Percentiles rank a stretch among this genome's conserved stretches.
phyloP scores from a whole-genome alignment of 208 protist genomes.

The Porcisia deanei region DNA sequence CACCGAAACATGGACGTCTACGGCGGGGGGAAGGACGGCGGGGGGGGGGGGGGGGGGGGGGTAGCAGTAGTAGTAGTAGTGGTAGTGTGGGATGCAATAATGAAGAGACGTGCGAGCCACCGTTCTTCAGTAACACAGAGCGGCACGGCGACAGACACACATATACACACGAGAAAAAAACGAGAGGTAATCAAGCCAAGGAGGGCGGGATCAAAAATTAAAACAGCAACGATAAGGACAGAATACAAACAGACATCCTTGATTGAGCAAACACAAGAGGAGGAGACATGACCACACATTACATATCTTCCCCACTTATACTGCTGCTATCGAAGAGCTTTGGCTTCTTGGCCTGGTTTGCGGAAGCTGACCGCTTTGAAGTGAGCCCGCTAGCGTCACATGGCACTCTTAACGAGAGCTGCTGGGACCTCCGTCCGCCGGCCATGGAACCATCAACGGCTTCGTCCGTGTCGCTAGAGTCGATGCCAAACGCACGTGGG shows the following conservation, averaged over 20 bases:
- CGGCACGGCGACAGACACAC: too few relatives aligned
- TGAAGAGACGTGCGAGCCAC: too few relatives aligned
- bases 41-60: too few relatives aligned
- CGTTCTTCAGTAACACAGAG: too few relatives aligned
- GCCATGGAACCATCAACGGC: too few relatives aligned
- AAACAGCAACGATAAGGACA: neutral
- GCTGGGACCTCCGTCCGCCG: neutral
- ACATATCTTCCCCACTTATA: slow-evolving; percentile 14
- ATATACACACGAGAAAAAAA: too few relatives aligned
- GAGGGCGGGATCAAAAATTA: too few relatives aligned
- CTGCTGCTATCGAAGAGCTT: slow-evolving; percentile 40
- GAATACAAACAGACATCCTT: neutral
- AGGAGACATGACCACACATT: neutral
- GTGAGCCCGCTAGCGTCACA: neutral
- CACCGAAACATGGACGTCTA: too few relatives aligned
- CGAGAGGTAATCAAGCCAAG: too few relatives aligned
- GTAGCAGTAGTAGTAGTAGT: too few relatives aligned
- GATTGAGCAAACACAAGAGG: neutral
- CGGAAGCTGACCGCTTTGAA: neutral
- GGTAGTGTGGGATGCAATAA: too few relatives aligned
- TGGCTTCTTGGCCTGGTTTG: slow-evolving; percentile 21
- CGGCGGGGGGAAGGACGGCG: too few relatives aligned
- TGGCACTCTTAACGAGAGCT: neutral
- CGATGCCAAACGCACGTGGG: slow-evolving; percentile 11
- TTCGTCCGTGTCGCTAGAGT: slow-evolving; percentile 15